Percentiles rank a stretch among this genome's conserved stretches.
Evolutionary conservation across 2,329 filamentous ascomycete species (phyloP).

Genomic region (Xenoacremonium recifei): DNA sequence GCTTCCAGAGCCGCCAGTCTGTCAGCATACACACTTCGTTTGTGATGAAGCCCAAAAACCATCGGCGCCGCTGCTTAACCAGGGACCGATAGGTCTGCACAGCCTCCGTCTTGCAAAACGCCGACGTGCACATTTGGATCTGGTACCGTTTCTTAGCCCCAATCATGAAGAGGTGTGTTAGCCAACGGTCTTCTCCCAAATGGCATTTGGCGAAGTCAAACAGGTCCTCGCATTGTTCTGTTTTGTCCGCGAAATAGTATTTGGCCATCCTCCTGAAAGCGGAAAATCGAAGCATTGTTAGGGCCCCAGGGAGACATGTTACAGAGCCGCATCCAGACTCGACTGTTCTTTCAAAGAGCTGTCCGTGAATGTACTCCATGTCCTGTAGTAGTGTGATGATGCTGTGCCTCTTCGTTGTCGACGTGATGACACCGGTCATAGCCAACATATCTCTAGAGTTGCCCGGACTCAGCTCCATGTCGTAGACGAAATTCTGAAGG

Average conservation of each 20-base stretch:
- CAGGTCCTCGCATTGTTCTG: conserved; percentile 89
- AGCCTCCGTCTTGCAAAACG: conserved; percentile 97
- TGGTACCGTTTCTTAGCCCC: conserved; percentile 90
- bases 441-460: conserved; percentile 91
- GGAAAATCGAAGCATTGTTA: conserved; percentile 93
- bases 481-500: conserved; percentile 96
- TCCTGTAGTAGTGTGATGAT: conserved; percentile 92
- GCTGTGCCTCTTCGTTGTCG: conserved; percentile 83
- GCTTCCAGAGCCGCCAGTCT: conserved; percentile 85
- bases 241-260: conserved; percentile 97
- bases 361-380: conserved; percentile 97
- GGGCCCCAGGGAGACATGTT: conserved; percentile 90
- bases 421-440: conserved; percentile 97
- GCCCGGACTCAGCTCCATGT: conserved; percentile 95
- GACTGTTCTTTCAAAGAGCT: conserved; percentile 92
- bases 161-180: conserved; percentile 99
- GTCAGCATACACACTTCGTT: conserved; percentile 99
- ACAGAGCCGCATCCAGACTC: conserved; percentile 93
- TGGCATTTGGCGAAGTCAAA: conserved; percentile 98
- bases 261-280: conserved; percentile 96
- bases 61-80: conserved; percentile 89
- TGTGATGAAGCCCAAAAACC: conserved; percentile 96
- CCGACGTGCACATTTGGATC: conserved; percentile 96
- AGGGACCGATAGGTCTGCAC: conserved; percentile 84
- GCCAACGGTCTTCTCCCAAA: conserved; percentile 91